These are phyloP conservation scores for Hyaloscypha variabilis DNA, from an alignment of 495 filamentous ascomycete genomes.

Conservation along the genomic window DNA sequence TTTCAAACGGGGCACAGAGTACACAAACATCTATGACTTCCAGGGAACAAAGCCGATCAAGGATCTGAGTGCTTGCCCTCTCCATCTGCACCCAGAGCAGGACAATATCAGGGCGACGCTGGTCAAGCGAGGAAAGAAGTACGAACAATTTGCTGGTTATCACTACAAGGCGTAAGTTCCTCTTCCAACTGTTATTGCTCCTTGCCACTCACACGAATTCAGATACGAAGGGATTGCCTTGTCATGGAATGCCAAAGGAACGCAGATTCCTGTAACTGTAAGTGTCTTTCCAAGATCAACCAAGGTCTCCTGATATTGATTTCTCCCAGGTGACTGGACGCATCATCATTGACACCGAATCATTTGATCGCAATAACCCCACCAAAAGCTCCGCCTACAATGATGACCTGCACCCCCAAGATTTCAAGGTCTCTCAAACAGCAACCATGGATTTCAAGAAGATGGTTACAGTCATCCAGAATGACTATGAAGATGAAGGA, in stretches of 20 bases:
- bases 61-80: constrained; percentile 71
- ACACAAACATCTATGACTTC: constrained; percentile 72
- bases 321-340: constrained; percentile 40
- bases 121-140: constrained; percentile 84
- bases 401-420: constrained; percentile 39
- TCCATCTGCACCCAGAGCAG: constrained; percentile 77
- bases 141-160: constrained; percentile 74
- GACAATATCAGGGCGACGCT: constrained; percentile 62
- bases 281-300: constrained; percentile 23
- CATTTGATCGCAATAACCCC: constrained; percentile 81
- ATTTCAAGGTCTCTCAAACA: neutral
- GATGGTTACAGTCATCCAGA: constrained; percentile 1
- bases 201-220: constrained; percentile 16
- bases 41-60: constrained; percentile 81
- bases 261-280: constrained; percentile 18
- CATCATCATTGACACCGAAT: constrained; percentile 85
- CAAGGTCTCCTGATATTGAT: constrained; percentile 28
- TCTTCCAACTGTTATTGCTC: neutral
- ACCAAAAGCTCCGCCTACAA: constrained; percentile 56
- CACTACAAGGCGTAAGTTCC: constrained; percentile 64
- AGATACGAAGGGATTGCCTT: constrained; percentile 35
- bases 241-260: constrained; percentile 23
- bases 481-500: constrained; percentile 6
- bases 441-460: neutral
- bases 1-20: constrained; percentile 55